phyloP scores from a whole-genome alignment of 2,329 filamentous ascomycete genomes.

The Colletotrichum siamense region DNA sequence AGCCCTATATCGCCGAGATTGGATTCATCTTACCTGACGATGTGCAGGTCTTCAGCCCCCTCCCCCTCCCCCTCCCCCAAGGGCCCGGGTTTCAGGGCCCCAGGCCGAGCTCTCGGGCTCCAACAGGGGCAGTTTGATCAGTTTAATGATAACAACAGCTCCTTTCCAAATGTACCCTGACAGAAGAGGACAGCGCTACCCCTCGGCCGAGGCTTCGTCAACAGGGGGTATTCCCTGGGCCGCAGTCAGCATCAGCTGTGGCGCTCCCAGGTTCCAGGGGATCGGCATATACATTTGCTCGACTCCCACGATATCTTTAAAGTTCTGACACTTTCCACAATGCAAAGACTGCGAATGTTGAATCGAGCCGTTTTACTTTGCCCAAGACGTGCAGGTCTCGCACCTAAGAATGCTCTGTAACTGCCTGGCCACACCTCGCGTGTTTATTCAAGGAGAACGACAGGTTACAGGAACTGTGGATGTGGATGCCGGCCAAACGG shows the following conservation, averaged over 20 bases:
- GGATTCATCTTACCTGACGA: background rate
- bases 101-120: background rate
- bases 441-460: background rate
- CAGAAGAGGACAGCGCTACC: background rate
- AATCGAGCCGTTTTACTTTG: background rate
- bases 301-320: constrained; percentile 6
- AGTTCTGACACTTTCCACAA: constrained; percentile 10
- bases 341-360: background rate
- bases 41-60: background rate
- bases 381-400: background rate
- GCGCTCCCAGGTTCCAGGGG: background rate
- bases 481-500: background rate
- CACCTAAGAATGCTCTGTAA: background rate
- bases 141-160: background rate
- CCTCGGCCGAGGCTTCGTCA: background rate
- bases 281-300: background rate
- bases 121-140: background rate
- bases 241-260: background rate
- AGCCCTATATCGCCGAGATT: background rate
- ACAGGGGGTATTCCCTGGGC: background rate
- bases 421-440: background rate
- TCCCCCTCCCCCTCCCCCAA: background rate
- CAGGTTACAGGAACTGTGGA: background rate
- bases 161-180: background rate
- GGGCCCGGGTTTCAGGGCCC: background rate